These are phyloP conservation scores for Trypanosoma theileri DNA, from an alignment of 208 protist species.

Conservation along the genomic window DNA sequence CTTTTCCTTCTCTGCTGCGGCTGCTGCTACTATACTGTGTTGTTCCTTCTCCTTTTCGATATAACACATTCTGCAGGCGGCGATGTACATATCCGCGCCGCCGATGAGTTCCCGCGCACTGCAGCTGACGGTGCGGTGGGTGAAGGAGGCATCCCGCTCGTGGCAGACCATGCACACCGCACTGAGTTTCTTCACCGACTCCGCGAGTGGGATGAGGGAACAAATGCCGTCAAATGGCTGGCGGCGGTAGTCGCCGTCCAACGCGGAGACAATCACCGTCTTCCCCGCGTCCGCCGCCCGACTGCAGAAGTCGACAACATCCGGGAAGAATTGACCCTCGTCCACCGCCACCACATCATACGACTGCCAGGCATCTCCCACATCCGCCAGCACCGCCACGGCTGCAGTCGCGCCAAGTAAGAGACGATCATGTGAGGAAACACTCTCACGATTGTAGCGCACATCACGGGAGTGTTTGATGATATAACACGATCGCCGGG, in stretches of 20 bases:
- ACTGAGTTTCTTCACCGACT: constrained; percentile 90
- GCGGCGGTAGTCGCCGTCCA: constrained; percentile 93
- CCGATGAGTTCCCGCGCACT: constrained; percentile 90
- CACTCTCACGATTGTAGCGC: constrained; percentile 76
- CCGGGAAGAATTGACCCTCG: constrained; percentile 94
- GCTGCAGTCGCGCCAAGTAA: constrained; percentile 63
- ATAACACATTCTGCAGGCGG: constrained; percentile 90
- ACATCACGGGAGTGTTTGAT: constrained; percentile 93
- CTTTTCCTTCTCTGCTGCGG: not conserved
- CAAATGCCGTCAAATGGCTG: constrained; percentile 87
- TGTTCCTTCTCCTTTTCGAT: constrained; percentile 16
- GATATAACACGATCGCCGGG: constrained; percentile 75
- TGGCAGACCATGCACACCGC: constrained; percentile 93
- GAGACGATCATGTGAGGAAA: constrained; percentile 84
- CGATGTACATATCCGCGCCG: constrained; percentile 93
- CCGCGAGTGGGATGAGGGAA: constrained; percentile 84
- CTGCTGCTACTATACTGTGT: too few relatives aligned
- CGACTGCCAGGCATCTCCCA: constrained; percentile 48
- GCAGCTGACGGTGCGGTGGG: constrained; percentile 65
- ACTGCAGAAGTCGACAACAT: constrained; percentile 90
- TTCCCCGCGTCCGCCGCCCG: constrained; percentile 86
- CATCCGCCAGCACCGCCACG: constrained; percentile 55
- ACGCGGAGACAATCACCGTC: constrained; percentile 92
- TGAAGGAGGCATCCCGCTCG: constrained; percentile 78
- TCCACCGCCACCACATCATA: constrained; percentile 94